Evolutionary conservation across 1,284 basidiomycete species (phyloP), one percentile per base, ranked within the genome.

Genomic region (Puccinia novopanici): DNA sequence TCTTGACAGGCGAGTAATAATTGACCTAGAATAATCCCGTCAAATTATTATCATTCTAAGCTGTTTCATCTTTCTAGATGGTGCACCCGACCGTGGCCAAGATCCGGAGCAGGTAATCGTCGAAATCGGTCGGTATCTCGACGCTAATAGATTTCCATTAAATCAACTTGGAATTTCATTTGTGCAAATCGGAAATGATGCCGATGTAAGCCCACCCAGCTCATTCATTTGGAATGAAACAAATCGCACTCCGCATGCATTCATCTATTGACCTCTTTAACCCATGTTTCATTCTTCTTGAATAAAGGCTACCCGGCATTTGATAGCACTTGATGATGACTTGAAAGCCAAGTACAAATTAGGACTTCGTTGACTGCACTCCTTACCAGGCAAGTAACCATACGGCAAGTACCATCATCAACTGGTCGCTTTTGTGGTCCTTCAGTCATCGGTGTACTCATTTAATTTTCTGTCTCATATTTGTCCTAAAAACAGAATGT

Each of bases 281-380:
- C 59, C 34, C 3, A 40, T 73, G 1, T 17, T 37, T 0, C 30
- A 22, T 45, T 34, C 48, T 54, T 15, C 27, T 34, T n/a, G 27
- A 37, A 37, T 61, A n/a, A 12, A 79, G 77, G 77, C 77, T 27
- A 24, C 77, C 22, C 37, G 68, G 63, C 77, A 79, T 63, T 57
- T 79, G 54, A 63, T 54, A 19, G 42, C 70, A 42, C 65, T 83
- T 19, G 83, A 83, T 72, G 82, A 83, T 54, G 82, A 81, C n/a
- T 71, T 82, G 30, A 65, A 68, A 48, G 37, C 63, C 19, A 67
- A 81, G 34, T 68, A 82, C 71, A 68, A 9, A 78, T 83, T 24
- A 61, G 82, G 83, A 84, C 63, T 82, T 83, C 50, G 82, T 83
- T 48, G 83, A 84, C 71, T 83, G 82, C 22, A 76, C 83, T 27